A percentile compares a stretch with the other conserved stretches of the same genome.
Evolutionary conservation across 1,284 basidiomycete species (phyloP).

Genomic region (Melampsora larici-populina): DNA sequence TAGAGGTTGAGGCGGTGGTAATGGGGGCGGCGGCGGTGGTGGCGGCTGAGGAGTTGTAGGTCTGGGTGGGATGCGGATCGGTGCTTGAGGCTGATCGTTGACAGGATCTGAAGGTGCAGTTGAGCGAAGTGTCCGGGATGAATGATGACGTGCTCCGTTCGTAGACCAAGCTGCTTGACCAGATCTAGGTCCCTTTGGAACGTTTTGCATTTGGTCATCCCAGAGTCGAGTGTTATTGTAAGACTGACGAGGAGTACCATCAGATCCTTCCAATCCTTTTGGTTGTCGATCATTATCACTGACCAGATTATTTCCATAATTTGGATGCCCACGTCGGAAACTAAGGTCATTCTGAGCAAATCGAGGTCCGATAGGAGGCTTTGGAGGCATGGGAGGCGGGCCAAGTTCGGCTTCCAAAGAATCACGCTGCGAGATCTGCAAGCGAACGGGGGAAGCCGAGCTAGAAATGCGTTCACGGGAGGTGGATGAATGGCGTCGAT

Average conservation of each 20-base stretch:
- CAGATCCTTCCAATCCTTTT: not conserved
- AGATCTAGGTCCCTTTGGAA: constrained; percentile 4
- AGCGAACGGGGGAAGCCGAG: constrained; percentile 4
- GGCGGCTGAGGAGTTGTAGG: not conserved
- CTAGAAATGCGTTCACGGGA: constrained; percentile 31
- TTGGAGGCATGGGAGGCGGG: constrained; percentile 15
- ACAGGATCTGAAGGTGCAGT: not conserved
- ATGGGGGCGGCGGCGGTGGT: constrained; percentile 8
- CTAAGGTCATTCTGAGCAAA: constrained; percentile 12
- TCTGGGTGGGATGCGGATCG: not conserved
- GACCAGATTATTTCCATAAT: not conserved
- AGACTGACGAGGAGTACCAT: not conserved
- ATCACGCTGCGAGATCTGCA: constrained; percentile 7
- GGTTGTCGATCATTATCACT: not conserved
- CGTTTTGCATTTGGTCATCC: not conserved
- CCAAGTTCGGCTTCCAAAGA: constrained; percentile 23
- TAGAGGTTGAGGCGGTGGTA: constrained; percentile 12
- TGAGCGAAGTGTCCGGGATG: not conserved
- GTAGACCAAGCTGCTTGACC: not conserved
- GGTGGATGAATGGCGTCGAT: constrained; percentile 27
- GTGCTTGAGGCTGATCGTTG: not conserved
- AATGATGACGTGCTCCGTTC: constrained; percentile 1
- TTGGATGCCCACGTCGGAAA: not conserved
- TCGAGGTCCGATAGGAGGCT: constrained; percentile 36
- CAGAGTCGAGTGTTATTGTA: not conserved